Conservation (phyloP, 179 eudicot genomes). For the Gypsophila paniculata region DNA sequence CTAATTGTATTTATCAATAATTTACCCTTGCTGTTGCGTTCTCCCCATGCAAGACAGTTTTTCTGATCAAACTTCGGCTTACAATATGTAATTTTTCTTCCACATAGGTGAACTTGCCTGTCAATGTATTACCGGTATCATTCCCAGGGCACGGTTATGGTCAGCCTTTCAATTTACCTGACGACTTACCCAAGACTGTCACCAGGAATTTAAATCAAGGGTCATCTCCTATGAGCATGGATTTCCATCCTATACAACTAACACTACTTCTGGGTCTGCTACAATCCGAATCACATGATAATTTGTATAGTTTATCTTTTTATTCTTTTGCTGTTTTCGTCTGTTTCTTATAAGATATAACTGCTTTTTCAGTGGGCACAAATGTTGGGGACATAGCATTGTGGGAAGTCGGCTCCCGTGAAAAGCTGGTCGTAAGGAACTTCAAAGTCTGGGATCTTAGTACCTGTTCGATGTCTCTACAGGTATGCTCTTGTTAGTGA, state of each 20-base stretch:
- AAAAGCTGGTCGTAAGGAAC: constrained; percentile 58
- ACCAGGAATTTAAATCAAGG: constrained; percentile 70
- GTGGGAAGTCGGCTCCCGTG: constrained; percentile 83
- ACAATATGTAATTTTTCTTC: background rate
- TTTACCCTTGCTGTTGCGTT: background rate
- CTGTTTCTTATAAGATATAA: no score
- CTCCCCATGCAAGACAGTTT: background rate
- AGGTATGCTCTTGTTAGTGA: constrained; percentile 36
- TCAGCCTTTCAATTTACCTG: constrained; percentile 52
- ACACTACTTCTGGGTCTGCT: constrained; percentile 69
- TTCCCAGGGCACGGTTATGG: constrained; percentile 65
- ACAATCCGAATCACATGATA: no score
- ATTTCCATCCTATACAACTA: constrained; percentile 72
- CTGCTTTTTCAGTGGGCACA: constrained; percentile 90
- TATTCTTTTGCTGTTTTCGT: no score
- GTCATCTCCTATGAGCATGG: constrained; percentile 91
- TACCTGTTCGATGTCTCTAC: constrained; percentile 68
- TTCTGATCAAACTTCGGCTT: background rate
- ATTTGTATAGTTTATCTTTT: no score
- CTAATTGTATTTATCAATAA: background rate
- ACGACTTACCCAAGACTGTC: constrained; percentile 75
- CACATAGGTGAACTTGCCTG: constrained; percentile 60
- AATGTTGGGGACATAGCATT: constrained; percentile 73
- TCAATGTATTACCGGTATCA: constrained; percentile 64
- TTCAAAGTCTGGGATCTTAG: constrained; percentile 85